Evolutionary conservation across 495 filamentous ascomycete genomes (phyloP).

Genomic region (Aspergillus saccharolyticus): DNA sequence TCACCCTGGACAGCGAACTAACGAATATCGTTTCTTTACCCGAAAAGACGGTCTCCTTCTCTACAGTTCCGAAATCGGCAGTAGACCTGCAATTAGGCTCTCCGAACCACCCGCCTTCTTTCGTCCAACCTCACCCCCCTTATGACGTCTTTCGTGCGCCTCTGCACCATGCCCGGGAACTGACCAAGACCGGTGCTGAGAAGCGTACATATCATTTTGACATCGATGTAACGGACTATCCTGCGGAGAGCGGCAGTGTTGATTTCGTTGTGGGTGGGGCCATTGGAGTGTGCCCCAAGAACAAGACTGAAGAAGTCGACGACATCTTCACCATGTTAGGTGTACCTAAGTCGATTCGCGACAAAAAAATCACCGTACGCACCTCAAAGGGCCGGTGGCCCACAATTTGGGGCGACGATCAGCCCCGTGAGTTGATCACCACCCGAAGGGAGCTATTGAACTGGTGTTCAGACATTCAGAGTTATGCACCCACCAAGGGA

Average conservation of each 20-base stretch:
- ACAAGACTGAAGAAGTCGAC: constrained; percentile 71
- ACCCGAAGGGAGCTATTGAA: constrained; percentile 86
- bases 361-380: constrained; percentile 70
- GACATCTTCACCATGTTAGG: constrained; percentile 76
- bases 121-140: constrained; percentile 92
- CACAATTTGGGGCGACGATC: constrained; percentile 95
- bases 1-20: constrained; percentile 63
- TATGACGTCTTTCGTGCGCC: constrained; percentile 85
- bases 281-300: constrained; percentile 87
- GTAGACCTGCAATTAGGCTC: constrained; percentile 33
- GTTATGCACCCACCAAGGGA: constrained; percentile 82
- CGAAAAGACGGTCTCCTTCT: constrained; percentile 65
- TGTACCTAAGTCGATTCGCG: constrained; percentile 70
- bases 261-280: constrained; percentile 97
- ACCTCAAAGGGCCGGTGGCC: constrained; percentile 87
- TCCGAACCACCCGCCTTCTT: constrained; percentile 67
- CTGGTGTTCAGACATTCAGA: constrained; percentile 94
- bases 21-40: constrained; percentile 67
- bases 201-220: constrained; percentile 98
- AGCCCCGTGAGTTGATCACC: constrained; percentile 74
- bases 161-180: constrained; percentile 73
- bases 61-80: constrained; percentile 38
- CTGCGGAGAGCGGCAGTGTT: constrained; percentile 69
- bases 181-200: constrained; percentile 87
- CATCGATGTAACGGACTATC: constrained; percentile 93